Evolutionary conservation across 2,329 filamentous ascomycete genomes (phyloP), one percentile per base, ranked within the genome.

Genomic region (Neofusicoccum laricinum): DNA sequence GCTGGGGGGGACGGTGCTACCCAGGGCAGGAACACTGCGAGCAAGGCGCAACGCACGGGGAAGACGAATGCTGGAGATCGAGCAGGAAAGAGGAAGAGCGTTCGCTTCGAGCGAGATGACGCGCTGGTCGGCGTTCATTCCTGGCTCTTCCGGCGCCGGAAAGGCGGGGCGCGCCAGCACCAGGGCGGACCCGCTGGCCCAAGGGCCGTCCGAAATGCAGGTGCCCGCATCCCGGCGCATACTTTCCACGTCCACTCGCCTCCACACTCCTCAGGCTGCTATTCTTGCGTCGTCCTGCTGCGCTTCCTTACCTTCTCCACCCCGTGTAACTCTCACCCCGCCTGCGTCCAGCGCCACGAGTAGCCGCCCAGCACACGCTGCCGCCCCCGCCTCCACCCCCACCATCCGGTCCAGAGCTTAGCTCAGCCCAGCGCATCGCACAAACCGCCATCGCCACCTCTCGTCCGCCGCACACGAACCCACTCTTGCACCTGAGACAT

Each of bases 181-280:
- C 19, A 43, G 34, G 19, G 51, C 34, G 51, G 36, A 34, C 51
- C 51, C 51, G 51, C 51, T 41, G 51, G 51, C 34, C n/a, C 14
- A n/a, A n/a, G 14, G 34, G 19, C 21, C 40, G 55, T 21, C 43
- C 15, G 36, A 50, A 61, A 61, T 49, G 58, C 58, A 50, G 58
- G 58, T 61, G 57, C 57, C 57, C 57, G 57, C 43, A 58, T 58
- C 41, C 55, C 55, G 41, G 55, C 55, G 55, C 55, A 59, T 57
- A 15, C 46, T 36, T 50, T 50, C 58, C 58, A 49, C 58, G 14
- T 32, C 45, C 58, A 50, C 32, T 61, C 45, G 58, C 58, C 58
- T 61, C 58, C 58, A 61, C 58, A 32, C 45, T 36, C 30, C 17
- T 12, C 41, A 17, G 40, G 40, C 41, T 32, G 55, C 55, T 25